Conservation (phyloP, 306 rosid genomes). For the Pterocarpus macrocarpus region DNA sequence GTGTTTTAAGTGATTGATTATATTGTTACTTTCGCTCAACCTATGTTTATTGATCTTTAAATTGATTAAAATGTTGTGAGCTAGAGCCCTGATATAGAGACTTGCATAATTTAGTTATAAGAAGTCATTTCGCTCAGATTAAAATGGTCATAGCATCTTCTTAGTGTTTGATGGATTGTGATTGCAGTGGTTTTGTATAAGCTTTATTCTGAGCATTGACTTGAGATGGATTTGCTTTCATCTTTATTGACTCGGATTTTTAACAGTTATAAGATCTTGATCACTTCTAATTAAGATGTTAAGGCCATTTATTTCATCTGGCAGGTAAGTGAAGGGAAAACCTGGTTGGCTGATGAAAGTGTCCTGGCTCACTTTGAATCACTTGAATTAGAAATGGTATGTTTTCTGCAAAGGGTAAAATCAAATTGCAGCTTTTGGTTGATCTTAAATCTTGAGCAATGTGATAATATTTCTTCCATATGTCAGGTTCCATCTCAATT, state of each 20-base stretch:
- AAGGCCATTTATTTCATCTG: conserved; percentile 45
- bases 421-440: conserved; percentile 28
- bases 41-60: conserved; percentile 37
- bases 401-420: conserved; percentile 42
- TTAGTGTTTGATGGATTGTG: conserved; percentile 40
- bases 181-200: conserved; percentile 24
- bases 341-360: conserved; percentile 88
- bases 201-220: conserved; percentile 30
- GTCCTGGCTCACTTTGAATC: conserved; percentile 81
- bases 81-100: conserved; percentile 8
- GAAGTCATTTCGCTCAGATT: conserved; percentile 37
- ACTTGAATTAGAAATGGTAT: conserved; percentile 77
- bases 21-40: conserved; percentile 18
- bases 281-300: conserved; percentile 20
- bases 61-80: conserved; percentile 30
- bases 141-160: conserved; percentile 26
- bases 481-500: conserved; percentile 64
- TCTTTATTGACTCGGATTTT: conserved; percentile 18
- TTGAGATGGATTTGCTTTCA: conserved; percentile 32
- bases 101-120: conserved; percentile 20
- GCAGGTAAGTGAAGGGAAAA: conserved; percentile 68
- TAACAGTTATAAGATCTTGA: conserved; percentile 29
- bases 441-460: conserved; percentile 41
- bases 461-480: conserved; percentile 44
- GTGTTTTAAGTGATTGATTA: conserved; percentile 31